phyloP scores from a whole-genome alignment of 257 asterid genomes.

The Lantana camara region DNA sequence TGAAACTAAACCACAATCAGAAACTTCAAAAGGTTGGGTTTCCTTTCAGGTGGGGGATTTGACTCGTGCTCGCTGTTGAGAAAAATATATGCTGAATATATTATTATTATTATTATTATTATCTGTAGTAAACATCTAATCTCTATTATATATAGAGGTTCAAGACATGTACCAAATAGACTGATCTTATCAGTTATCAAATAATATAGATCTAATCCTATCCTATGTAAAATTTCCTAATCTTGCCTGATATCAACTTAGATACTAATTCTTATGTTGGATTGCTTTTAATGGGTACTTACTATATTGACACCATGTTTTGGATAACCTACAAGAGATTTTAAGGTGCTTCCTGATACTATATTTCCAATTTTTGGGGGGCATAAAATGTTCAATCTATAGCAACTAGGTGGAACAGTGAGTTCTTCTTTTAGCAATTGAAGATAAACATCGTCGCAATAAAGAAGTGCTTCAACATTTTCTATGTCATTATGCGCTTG shows the following conservation, averaged over 20 bases:
- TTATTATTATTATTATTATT: too few relatives aligned
- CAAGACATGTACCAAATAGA: too few relatives aligned
- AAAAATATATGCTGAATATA: too few relatives aligned
- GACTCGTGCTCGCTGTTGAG: too few relatives aligned
- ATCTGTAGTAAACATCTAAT: too few relatives aligned
- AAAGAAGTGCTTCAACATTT: conserved; percentile 17
- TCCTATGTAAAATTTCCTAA: too few relatives aligned
- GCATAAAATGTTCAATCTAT: not conserved
- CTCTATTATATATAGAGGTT: too few relatives aligned
- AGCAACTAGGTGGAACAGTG: not conserved
- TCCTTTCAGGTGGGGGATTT: not conserved
- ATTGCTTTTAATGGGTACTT: not conserved
- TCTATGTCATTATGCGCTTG: too few relatives aligned
- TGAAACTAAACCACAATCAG: not conserved
- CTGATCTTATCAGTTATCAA: too few relatives aligned
- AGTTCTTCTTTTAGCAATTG: conserved; percentile 2
- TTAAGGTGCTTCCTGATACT: not conserved
- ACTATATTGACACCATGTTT: conserved; percentile 14
- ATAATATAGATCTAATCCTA: too few relatives aligned
- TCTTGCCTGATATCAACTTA: too few relatives aligned
- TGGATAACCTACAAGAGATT: conserved; percentile 6
- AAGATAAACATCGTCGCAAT: conserved; percentile 11
- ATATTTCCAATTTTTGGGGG: conserved; percentile 6
- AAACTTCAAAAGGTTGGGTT: not conserved
- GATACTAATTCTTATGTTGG: conserved; percentile 11